Percentiles rank a stretch among this genome's conserved stretches.
Evolutionary conservation across 192 early-diverging fungal species (phyloP).

Genomic region (Spizellomyces punctatus): DNA sequence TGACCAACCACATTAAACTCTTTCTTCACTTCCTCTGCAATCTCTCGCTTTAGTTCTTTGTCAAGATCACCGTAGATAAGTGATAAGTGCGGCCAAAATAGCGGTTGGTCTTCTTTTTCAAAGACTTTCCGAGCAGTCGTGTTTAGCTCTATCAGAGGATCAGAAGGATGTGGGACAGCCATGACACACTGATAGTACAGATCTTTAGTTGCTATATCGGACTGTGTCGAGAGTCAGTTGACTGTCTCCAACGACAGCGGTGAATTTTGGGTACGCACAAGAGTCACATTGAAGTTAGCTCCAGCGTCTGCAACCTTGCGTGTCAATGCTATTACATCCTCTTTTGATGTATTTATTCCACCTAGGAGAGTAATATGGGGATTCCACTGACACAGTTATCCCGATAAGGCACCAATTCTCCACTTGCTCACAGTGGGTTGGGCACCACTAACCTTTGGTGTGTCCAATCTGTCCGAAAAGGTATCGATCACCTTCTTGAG

Average conservation of each 20-base stretch:
- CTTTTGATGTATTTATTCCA: conserved; percentile 16
- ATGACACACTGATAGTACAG: conserved; percentile 43
- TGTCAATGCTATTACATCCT: conserved; percentile 6
- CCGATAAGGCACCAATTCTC: not conserved
- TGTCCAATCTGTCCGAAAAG: conserved; percentile 27
- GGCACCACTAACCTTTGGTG: conserved; percentile 14
- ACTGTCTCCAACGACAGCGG: not conserved
- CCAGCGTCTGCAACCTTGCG: conserved; percentile 8
- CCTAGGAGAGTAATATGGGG: conserved; percentile 44
- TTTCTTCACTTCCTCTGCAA: conserved; percentile 18
- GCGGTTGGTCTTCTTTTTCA: not conserved
- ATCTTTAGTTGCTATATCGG: conserved; percentile 31
- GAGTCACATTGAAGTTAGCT: conserved; percentile 16
- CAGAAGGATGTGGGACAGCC: conserved; percentile 27
- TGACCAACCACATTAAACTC: conserved; percentile 14
- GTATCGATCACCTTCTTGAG: conserved; percentile 11
- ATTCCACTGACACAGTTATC: conserved; percentile 11
- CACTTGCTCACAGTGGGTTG: not conserved
- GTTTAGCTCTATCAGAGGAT: conserved; percentile 23
- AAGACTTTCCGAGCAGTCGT: conserved; percentile 7
- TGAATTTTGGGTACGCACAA: not conserved
- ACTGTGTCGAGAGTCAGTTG: not conserved
- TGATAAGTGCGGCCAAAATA: conserved; percentile 40
- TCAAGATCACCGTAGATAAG: conserved; percentile 41
- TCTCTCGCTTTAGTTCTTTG: conserved; percentile 6